Percentiles rank a stretch among this genome's conserved stretches.
phyloP scores from a whole-genome alignment of 768 basidiomycete genomes.

The Pilatotrama ljubarskyi region DNA sequence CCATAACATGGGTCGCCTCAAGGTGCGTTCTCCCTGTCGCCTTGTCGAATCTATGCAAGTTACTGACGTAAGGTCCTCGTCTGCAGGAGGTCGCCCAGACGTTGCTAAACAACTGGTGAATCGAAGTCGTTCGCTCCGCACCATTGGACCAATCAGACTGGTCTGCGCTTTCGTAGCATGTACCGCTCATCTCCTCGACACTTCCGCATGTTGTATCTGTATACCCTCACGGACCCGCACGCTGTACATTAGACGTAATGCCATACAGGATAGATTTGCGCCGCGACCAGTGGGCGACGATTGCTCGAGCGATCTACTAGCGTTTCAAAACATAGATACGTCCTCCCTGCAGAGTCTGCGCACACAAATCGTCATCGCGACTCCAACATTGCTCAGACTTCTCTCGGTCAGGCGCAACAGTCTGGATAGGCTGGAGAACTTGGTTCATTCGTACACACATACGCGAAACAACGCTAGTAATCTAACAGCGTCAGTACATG shows the following conservation, averaged over 20 bases:
- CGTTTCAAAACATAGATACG: too few species aligned
- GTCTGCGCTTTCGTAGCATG: conserved; percentile 8
- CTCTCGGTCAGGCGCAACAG: too few species aligned
- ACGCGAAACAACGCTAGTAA: conserved; percentile 22
- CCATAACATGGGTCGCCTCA: conserved; percentile 66
- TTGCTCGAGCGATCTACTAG: too few species aligned
- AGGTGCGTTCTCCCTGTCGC: conserved; percentile 44
- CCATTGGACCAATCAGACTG: background rate
- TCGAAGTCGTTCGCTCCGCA: too few species aligned
- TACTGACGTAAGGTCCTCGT: background rate
- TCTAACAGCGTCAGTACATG: conserved; percentile 26
- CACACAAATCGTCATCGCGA: too few species aligned
- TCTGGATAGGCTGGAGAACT: background rate
- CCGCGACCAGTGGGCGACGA: too few species aligned
- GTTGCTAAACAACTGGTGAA: conserved; percentile 39
- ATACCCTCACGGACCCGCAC: background rate
- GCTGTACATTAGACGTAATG: background rate
- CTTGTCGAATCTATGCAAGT: background rate
- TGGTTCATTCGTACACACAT: conserved; percentile 15
- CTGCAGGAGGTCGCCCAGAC: conserved; percentile 42
- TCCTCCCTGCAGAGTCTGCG: too few species aligned
- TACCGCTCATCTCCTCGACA: background rate
- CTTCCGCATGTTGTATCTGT: conserved; percentile 19
- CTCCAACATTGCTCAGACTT: too few species aligned
- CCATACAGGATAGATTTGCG: background rate